These are phyloP conservation scores for Talaromyces liani DNA, from an alignment of 495 filamentous ascomycete species.

Conservation along the genomic window DNA sequence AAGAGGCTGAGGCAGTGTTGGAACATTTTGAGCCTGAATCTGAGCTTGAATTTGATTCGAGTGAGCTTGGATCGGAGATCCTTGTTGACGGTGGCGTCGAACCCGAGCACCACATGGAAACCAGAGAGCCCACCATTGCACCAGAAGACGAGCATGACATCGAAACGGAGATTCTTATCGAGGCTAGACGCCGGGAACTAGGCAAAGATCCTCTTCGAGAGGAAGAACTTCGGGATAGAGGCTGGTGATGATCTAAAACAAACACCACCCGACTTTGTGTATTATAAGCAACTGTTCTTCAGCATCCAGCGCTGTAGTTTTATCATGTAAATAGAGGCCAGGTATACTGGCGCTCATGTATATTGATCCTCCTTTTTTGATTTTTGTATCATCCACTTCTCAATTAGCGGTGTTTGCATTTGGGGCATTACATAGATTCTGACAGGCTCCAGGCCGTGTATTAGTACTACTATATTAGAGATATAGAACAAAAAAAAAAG, in stretches of 20 bases:
- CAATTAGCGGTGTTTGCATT: background rate
- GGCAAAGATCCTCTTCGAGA: slow-evolving; percentile 8
- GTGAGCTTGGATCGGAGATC: background rate
- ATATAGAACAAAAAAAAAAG: background rate
- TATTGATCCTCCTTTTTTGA: background rate
- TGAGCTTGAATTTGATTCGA: background rate
- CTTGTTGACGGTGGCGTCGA: background rate
- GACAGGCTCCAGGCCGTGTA: background rate
- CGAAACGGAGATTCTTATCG: slow-evolving; percentile 16
- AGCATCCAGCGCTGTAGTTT: background rate
- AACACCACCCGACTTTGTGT: background rate
- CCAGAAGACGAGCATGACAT: slow-evolving; percentile 20
- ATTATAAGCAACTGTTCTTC: background rate
- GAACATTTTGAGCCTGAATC: background rate
- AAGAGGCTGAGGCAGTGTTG: background rate
- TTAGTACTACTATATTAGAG: background rate
- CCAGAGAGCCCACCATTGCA: slow-evolving; percentile 11
- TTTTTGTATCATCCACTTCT: background rate
- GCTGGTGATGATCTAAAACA: background rate
- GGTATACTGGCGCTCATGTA: slow-evolving; percentile 1
- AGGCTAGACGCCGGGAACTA: slow-evolving; percentile 8
- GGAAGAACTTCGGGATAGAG: slow-evolving; percentile 1
- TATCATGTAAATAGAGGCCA: background rate
- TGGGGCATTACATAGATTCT: background rate
- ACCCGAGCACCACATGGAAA: background rate